Evolutionary conservation across 805 yeast genomes (phyloP).

Genomic region (Priceomyces medius): DNA sequence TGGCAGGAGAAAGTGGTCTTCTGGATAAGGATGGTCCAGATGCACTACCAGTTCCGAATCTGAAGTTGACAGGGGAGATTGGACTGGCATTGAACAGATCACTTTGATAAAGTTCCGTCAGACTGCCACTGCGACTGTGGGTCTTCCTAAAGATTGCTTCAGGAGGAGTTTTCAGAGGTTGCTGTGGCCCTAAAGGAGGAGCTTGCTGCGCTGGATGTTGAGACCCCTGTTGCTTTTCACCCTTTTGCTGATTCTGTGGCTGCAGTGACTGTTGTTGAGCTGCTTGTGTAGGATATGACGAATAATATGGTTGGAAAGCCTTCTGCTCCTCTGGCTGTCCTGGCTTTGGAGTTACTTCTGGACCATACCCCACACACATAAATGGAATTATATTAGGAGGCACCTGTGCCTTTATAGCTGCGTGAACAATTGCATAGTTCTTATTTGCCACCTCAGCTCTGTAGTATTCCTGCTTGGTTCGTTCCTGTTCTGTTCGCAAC

Average conservation of each 20-base stretch:
- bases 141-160: slow-evolving; percentile 1
- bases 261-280: slow-evolving; percentile 10
- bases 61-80: slow-evolving; percentile 33
- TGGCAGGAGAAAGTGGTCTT: slow-evolving; percentile 64
- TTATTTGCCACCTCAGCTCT: slow-evolving; percentile 60
- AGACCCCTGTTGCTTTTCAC: not conserved
- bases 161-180: slow-evolving; percentile 7
- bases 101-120: slow-evolving; percentile 3
- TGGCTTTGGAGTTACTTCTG: slow-evolving; percentile 11
- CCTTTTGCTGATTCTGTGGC: slow-evolving; percentile 10
- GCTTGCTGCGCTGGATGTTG: slow-evolving; percentile 8
- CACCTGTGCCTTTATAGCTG: slow-evolving; percentile 59
- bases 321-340: slow-evolving; percentile 11
- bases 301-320: not conserved
- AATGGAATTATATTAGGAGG: slow-evolving; percentile 65
- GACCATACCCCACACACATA: slow-evolving; percentile 45
- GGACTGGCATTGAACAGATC: slow-evolving; percentile 27
- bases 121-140: slow-evolving; percentile 9
- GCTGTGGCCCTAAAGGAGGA: slow-evolving; percentile 6
- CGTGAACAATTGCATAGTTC: slow-evolving; percentile 59
- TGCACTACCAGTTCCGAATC: slow-evolving; percentile 33
- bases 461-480: slow-evolving; percentile 77
- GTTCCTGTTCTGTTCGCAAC: slow-evolving; percentile 70
- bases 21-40: slow-evolving; percentile 11
- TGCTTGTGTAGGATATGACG: slow-evolving; percentile 11